Evolutionary conservation across 345 rosid genomes (phyloP).

Genomic region (Syzygium jambos): DNA sequence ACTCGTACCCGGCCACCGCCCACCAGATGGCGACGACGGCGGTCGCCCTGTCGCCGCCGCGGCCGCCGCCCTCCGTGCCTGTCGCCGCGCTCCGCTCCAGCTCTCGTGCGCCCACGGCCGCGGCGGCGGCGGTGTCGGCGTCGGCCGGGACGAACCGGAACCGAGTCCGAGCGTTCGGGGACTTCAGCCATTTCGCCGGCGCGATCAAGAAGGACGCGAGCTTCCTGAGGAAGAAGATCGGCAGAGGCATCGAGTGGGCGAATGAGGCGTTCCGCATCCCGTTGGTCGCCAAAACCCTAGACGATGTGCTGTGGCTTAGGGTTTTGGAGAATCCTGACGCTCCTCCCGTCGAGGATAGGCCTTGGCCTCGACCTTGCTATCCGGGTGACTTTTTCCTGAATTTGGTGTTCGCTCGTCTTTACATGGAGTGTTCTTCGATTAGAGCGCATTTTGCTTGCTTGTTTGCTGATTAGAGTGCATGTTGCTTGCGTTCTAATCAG

Average conservation of each 20-base stretch:
- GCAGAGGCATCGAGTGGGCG: constrained; percentile 69
- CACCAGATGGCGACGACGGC: not conserved
- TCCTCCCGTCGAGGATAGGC: constrained; percentile 17
- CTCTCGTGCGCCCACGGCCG: not conserved
- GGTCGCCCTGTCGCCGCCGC: not conserved
- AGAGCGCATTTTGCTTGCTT: not conserved
- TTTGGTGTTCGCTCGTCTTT: not conserved
- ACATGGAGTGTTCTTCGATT: not conserved
- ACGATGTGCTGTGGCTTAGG: constrained; percentile 70
- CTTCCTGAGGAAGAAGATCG: constrained; percentile 43
- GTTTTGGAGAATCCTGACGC: constrained; percentile 55
- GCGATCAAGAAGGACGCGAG: constrained; percentile 53
- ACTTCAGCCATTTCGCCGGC: constrained; percentile 53
- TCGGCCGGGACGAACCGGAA: not conserved
- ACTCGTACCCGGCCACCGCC: not conserved
- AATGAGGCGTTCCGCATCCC: constrained; percentile 52
- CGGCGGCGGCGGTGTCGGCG: not conserved
- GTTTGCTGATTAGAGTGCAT: not conserved
- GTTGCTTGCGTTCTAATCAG: not conserved
- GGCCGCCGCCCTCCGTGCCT: not conserved
- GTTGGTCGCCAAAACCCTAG: constrained; percentile 42
- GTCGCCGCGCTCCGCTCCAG: not conserved
- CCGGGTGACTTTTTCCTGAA: constrained; percentile 33
- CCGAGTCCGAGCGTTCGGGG: constrained; percentile 21
- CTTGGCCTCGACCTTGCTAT: constrained; percentile 73